These are phyloP conservation scores for Penicillium sp. DNA, from an alignment of 2,329 filamentous ascomycete species.

Conservation along the genomic window DNA sequence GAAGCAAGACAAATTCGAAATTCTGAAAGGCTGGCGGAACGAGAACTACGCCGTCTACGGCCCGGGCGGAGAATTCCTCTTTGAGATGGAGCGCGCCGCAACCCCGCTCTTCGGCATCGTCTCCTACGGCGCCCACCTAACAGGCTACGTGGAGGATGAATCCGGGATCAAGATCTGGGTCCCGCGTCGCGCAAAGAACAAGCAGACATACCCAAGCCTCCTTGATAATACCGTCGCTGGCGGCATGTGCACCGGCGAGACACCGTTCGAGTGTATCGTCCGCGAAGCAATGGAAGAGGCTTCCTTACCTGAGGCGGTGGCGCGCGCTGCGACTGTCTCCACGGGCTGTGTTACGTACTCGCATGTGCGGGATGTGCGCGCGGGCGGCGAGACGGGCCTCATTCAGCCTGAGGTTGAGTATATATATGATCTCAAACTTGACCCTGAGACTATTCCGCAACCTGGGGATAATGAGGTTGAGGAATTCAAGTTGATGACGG, in stretches of 20 bases:
- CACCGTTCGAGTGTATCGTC: constrained; percentile 75
- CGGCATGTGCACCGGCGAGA: constrained; percentile 76
- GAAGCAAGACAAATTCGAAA: constrained; percentile 66
- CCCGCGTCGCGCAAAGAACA: constrained; percentile 69
- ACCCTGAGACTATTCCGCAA: constrained; percentile 63
- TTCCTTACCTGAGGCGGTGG: constrained; percentile 66
- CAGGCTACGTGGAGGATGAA: constrained; percentile 61
- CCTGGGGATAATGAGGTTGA: constrained; percentile 90
- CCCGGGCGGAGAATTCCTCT: constrained; percentile 56
- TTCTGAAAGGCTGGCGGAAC: constrained; percentile 75
- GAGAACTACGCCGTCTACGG: constrained; percentile 79
- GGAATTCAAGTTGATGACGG: constrained; percentile 71
- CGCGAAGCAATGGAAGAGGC: constrained; percentile 90
- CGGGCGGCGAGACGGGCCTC: constrained; percentile 76
- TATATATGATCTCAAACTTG: constrained; percentile 82
- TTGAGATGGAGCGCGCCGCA: constrained; percentile 74
- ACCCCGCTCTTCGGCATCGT: constrained; percentile 71
- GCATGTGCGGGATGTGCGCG: constrained; percentile 70
- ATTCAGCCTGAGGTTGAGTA: constrained; percentile 91
- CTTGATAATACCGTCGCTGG: constrained; percentile 93
- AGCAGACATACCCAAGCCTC: constrained; percentile 87
- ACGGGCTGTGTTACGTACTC: constrained; percentile 79
- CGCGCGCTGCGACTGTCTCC: constrained; percentile 58
- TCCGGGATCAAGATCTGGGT: constrained; percentile 77
- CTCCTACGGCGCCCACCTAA: constrained; percentile 80